These are phyloP conservation scores for Graphilbum ipis-grandicollis DNA, from an alignment of 2,329 filamentous ascomycete genomes.

Conservation along the genomic window DNA sequence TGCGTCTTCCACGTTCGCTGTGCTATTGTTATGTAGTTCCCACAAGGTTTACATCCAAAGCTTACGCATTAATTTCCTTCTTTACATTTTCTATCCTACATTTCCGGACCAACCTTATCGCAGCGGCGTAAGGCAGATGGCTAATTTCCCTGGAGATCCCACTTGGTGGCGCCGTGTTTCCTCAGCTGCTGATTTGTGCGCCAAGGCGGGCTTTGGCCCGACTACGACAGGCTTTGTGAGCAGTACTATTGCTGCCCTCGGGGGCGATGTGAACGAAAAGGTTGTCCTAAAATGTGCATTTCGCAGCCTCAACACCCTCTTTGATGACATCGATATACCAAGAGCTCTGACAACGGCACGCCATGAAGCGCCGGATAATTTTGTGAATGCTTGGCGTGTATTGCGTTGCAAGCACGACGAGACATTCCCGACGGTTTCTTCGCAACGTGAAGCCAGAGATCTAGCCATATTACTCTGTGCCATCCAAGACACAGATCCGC, in stretches of 20 bases:
- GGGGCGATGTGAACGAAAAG: background rate
- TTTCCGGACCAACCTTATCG: too few species aligned
- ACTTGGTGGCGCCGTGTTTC: background rate
- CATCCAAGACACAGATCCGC: background rate
- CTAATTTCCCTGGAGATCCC: background rate
- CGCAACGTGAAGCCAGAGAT: background rate
- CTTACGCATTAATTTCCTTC: too few species aligned
- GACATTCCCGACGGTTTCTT: background rate
- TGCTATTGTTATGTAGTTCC: too few species aligned
- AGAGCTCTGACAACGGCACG: background rate
- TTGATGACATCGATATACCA: background rate
- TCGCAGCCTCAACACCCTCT: background rate
- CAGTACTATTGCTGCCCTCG: background rate
- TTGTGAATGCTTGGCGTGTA: background rate
- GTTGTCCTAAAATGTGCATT: background rate
- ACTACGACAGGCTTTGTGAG: background rate
- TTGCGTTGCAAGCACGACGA: background rate
- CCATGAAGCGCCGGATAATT: background rate
- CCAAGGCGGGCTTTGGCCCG: background rate
- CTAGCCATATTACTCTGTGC: background rate
- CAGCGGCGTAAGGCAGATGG: too few species aligned
- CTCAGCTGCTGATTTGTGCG: background rate
- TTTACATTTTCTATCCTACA: too few species aligned
- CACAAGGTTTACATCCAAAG: too few species aligned
- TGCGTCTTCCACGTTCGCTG: too few species aligned